Evolutionary conservation across 2,329 filamentous ascomycete genomes (phyloP).

Genomic region (Monilinia fructicola): DNA sequence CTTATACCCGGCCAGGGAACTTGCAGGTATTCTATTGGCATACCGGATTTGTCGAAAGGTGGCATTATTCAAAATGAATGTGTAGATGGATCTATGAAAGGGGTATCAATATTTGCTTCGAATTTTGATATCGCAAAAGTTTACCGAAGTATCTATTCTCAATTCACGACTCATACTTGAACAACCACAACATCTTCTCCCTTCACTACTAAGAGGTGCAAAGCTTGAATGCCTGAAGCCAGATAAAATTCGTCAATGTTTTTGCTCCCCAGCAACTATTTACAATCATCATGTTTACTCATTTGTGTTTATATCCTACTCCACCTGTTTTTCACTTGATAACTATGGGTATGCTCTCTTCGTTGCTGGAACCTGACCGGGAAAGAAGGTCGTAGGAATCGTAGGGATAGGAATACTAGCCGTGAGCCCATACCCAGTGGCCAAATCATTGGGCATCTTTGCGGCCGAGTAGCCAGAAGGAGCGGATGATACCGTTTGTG

Average conservation of each 20-base stretch:
- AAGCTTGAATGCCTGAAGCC: not conserved
- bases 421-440: conserved; percentile 20
- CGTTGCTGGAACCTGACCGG: conserved; percentile 24
- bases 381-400: conserved; percentile 28
- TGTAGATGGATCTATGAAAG: too few species aligned
- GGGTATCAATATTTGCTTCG: too few species aligned
- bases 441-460: conserved; percentile 26
- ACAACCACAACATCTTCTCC: too few species aligned
- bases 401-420: conserved; percentile 25
- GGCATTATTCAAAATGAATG: not conserved
- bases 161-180: too few species aligned
- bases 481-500: conserved; percentile 16
- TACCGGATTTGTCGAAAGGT: too few species aligned
- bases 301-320: not conserved
- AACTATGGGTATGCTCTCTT: conserved; percentile 22
- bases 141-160: too few species aligned
- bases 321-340: not conserved
- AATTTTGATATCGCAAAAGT: too few species aligned
- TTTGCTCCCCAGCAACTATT: not conserved
- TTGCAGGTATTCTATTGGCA: not conserved
- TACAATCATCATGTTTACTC: not conserved
- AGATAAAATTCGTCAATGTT: not conserved
- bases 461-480: conserved; percentile 25
- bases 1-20: not conserved
- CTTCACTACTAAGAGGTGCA: too few species aligned